These are phyloP conservation scores for Pseudodiploospora longispora DNA, from an alignment of 2,329 filamentous ascomycete species.

Conservation along the genomic window DNA sequence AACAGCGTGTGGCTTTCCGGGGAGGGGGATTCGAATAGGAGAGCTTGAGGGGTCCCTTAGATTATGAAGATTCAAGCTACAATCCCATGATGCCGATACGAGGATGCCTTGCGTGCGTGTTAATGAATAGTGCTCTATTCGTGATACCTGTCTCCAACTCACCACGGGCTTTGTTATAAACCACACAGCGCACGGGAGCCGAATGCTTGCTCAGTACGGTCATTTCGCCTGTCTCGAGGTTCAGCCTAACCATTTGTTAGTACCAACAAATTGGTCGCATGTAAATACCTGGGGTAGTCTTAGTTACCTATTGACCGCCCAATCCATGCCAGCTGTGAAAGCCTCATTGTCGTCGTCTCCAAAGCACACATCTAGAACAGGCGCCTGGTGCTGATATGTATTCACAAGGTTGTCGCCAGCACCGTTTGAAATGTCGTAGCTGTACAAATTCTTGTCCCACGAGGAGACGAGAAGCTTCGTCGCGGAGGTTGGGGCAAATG, in stretches of 20 bases:
- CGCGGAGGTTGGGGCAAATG: conserved; percentile 72
- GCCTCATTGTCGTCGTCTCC: conserved; percentile 74
- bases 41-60: conserved; percentile 41
- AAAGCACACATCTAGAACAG: conserved; percentile 87
- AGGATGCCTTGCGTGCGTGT: conserved; percentile 49
- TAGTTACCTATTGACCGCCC: conserved; percentile 65
- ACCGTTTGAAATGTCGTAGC: conserved; percentile 66
- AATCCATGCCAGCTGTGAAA: conserved; percentile 81
- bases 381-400: conserved; percentile 73
- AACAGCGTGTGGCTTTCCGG: conserved; percentile 83
- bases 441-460: conserved; percentile 88
- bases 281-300: background rate
- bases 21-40: conserved; percentile 62
- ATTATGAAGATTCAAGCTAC: conserved; percentile 77
- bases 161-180: conserved; percentile 70
- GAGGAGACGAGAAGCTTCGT: conserved; percentile 80
- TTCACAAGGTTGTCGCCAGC: conserved; percentile 53
- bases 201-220: conserved; percentile 70
- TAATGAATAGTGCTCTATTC: background rate
- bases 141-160: conserved; percentile 17
- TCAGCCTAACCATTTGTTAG: conserved; percentile 35
- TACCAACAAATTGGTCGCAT: conserved; percentile 9
- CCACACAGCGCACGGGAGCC: conserved; percentile 72
- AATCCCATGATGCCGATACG: conserved; percentile 89
- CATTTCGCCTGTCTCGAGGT: conserved; percentile 64